phyloP scores from a whole-genome alignment of 495 filamentous ascomycete species.

The Cudoniella acicularis region DNA sequence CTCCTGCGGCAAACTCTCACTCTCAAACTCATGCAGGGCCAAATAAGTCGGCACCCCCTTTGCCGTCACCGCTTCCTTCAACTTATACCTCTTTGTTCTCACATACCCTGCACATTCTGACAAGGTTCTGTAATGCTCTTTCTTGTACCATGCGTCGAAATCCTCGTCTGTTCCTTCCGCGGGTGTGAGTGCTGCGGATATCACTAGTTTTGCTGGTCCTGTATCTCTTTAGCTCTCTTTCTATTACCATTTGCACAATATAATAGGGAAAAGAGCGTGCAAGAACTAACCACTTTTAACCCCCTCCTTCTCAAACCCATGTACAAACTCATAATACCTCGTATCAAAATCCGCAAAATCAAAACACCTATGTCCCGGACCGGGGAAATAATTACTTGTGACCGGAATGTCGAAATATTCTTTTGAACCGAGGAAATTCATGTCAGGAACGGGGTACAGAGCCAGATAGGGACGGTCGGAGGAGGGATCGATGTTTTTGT shows the following conservation, averaged over 20 bases:
- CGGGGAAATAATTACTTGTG: background rate
- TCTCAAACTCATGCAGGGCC: slow-evolving; percentile 15
- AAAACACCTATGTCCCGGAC: background rate
- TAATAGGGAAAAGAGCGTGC: too few relatives aligned
- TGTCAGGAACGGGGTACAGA: slow-evolving; percentile 26
- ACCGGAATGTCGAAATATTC: background rate
- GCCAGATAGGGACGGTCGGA: slow-evolving; percentile 22
- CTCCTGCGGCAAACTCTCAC: slow-evolving; percentile 3
- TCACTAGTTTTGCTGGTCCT: background rate
- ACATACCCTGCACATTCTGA: slow-evolving; percentile 7
- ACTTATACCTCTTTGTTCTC: slow-evolving; percentile 3
- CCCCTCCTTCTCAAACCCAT: background rate
- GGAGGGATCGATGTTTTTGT: slow-evolving; percentile 16
- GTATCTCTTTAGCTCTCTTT: background rate
- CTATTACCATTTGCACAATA: background rate
- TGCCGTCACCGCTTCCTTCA: background rate
- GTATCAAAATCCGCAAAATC: slow-evolving; percentile 2
- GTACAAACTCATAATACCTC: background rate
- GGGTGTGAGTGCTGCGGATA: background rate
- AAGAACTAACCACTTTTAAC: background rate
- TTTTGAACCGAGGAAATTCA: slow-evolving; percentile 18
- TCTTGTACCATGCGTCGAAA: slow-evolving; percentile 2
- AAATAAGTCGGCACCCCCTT: background rate
- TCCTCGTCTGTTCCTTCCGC: slow-evolving; percentile 3
- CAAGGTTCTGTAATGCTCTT: slow-evolving; percentile 3